Evolutionary conservation across 345 rosid species (phyloP).

Genomic region (Populus davidiana): DNA sequence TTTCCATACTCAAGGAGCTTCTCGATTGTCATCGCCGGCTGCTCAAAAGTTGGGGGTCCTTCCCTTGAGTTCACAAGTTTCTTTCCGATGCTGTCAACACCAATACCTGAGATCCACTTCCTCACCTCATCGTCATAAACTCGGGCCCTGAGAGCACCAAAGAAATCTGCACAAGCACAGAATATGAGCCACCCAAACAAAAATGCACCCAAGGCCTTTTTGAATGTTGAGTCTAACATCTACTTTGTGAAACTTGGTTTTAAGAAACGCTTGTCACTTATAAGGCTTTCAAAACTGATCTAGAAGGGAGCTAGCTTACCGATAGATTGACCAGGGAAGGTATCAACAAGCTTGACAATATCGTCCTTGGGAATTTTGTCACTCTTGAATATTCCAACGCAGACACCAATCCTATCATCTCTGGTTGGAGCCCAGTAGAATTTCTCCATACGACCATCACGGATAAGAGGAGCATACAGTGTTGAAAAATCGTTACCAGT

Average conservation of each 20-base stretch:
- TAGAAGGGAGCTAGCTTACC: conserved; percentile 36
- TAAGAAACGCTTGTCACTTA: background rate
- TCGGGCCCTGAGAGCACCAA: conserved; percentile 91
- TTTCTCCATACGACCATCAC: conserved; percentile 99
- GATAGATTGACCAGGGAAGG: conserved; percentile 96
- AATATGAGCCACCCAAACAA: background rate
- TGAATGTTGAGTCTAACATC: background rate
- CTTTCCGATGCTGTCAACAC: conserved; percentile 66
- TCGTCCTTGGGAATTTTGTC: conserved; percentile 51
- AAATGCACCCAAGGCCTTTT: background rate
- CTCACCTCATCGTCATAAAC: conserved; percentile 97
- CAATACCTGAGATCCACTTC: conserved; percentile 65
- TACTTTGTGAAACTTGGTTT: background rate
- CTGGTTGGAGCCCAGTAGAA: conserved; percentile 99
- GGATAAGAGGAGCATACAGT: conserved; percentile 92
- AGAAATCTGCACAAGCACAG: conserved; percentile 57
- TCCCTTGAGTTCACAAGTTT: conserved; percentile 89
- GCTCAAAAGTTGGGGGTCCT: conserved; percentile 70
- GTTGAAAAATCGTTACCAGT: conserved; percentile 99
- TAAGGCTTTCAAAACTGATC: background rate
- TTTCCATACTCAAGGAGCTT: conserved; percentile 79
- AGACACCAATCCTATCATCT: conserved; percentile 91
- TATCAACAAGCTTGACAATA: conserved; percentile 69
- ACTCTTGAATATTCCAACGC: conserved; percentile 72
- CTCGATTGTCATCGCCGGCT: conserved; percentile 64